phyloP scores from a whole-genome alignment of 768 basidiomycete species.

The Pulveroboletus ravenelii region DNA sequence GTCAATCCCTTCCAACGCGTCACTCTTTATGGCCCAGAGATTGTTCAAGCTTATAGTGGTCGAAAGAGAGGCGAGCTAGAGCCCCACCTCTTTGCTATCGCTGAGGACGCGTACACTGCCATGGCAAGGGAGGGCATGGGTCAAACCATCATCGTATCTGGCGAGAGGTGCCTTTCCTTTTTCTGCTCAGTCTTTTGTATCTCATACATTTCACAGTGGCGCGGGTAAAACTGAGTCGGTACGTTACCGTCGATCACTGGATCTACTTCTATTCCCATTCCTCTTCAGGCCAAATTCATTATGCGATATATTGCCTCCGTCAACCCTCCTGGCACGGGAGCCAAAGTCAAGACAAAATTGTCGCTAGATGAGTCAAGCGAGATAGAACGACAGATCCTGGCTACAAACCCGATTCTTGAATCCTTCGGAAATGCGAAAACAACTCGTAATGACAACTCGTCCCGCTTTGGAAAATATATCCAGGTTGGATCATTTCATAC shows the following conservation, averaged over 20 bases:
- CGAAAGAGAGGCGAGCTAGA: slow-evolving; percentile 91
- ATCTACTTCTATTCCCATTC: slow-evolving; percentile 2
- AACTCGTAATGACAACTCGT: slow-evolving; percentile 97
- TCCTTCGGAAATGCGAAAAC: slow-evolving; percentile 99
- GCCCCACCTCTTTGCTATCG: slow-evolving; percentile 97
- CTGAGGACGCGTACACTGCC: slow-evolving; percentile 97
- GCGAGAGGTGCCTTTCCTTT: slow-evolving; percentile 71
- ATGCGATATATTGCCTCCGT: slow-evolving; percentile 99
- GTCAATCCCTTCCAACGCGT: slow-evolving; percentile 99
- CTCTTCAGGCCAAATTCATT: slow-evolving; percentile 86
- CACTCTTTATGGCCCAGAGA: slow-evolving; percentile 93
- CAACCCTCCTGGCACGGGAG: slow-evolving; percentile 67
- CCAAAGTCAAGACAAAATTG: slow-evolving; percentile 62
- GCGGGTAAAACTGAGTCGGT: slow-evolving; percentile 99
- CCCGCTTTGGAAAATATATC: slow-evolving; percentile 98
- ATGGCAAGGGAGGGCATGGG: slow-evolving; percentile 93
- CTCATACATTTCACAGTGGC: slow-evolving; percentile 55
- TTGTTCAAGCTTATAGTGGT: slow-evolving; percentile 95
- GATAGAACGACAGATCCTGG: slow-evolving; percentile 94
- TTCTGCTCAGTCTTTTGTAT: neutral
- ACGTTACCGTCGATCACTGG: slow-evolving; percentile 21
- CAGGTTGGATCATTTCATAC: slow-evolving; percentile 47
- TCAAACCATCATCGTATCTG: slow-evolving; percentile 98
- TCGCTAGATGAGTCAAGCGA: slow-evolving; percentile 86
- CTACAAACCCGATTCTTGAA: slow-evolving; percentile 99